phyloP scores from a whole-genome alignment of 2,329 filamentous ascomycete genomes.

The Fusarium zealandicum region DNA sequence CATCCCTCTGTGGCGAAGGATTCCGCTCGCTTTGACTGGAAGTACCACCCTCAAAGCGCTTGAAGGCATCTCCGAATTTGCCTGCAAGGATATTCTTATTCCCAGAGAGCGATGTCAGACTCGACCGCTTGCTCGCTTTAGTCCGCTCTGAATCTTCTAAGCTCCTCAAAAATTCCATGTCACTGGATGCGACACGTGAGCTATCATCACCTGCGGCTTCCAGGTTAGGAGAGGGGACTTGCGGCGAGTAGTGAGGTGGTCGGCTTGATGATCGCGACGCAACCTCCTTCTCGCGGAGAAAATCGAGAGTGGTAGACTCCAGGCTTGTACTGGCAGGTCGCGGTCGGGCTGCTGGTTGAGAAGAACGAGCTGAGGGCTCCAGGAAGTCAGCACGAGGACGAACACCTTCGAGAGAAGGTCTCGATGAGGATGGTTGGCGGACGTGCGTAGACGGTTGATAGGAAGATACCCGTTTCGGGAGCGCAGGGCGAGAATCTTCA shows the following conservation, averaged over 20 bases:
- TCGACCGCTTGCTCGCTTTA: slow-evolving; percentile 70
- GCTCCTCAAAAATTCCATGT: slow-evolving; percentile 81
- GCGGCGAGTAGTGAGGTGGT: slow-evolving; percentile 32
- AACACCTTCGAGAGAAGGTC: slow-evolving; percentile 40
- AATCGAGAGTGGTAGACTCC: slow-evolving; percentile 78
- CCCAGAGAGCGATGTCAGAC: slow-evolving; percentile 73
- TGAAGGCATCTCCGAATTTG: slow-evolving; percentile 93
- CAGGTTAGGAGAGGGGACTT: slow-evolving; percentile 52
- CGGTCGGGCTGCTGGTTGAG: slow-evolving; percentile 56
- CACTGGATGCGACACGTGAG: slow-evolving; percentile 60
- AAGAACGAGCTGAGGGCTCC: slow-evolving; percentile 35
- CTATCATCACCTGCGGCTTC: slow-evolving; percentile 45
- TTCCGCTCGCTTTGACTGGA: slow-evolving; percentile 47
- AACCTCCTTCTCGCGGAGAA: slow-evolving; percentile 78
- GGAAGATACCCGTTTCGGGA: slow-evolving; percentile 35
- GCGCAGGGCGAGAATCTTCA: slow-evolving; percentile 31
- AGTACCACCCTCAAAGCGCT: slow-evolving; percentile 77
- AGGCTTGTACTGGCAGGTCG: slow-evolving; percentile 85
- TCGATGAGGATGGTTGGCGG: slow-evolving; percentile 38
- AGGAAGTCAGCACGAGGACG: slow-evolving; percentile 39
- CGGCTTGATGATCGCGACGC: slow-evolving; percentile 52
- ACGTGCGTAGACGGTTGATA: slow-evolving; percentile 40
- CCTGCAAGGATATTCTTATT: slow-evolving; percentile 86
- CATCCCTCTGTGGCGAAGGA: slow-evolving; percentile 58
- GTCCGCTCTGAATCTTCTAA: slow-evolving; percentile 70